phyloP scores from a whole-genome alignment of 2,329 filamentous ascomycete genomes.

The Neophaeococcomyces mojaviensis region DNA sequence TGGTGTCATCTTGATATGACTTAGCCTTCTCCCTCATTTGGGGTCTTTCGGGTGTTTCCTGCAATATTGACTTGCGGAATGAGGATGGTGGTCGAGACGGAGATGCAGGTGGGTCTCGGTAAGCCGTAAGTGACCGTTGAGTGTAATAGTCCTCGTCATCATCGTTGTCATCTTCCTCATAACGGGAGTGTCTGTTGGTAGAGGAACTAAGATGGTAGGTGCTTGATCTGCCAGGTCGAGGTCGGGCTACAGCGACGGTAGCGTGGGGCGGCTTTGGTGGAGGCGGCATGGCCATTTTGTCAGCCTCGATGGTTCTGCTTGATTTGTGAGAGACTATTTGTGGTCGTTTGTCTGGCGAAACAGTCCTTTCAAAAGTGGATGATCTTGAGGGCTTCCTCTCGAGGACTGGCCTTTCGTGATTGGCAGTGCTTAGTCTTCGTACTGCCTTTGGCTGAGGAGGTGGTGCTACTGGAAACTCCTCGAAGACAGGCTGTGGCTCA shows the following conservation, averaged over 20 bases:
- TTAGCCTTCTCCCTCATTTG: constrained; percentile 7
- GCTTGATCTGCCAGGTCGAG: constrained; percentile 15
- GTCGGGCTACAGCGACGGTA: constrained; percentile 11
- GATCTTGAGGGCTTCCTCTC: constrained; percentile 5
- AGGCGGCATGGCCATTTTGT: constrained; percentile 18
- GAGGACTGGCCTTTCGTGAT: constrained; percentile 4
- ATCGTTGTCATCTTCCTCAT: constrained; percentile 11
- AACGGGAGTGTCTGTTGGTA: constrained; percentile 5
- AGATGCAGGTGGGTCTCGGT: constrained; percentile 14
- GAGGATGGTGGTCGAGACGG: constrained; percentile 18
- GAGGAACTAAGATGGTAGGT: constrained; percentile 15
- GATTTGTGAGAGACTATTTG: constrained; percentile 11
- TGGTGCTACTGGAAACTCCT: not conserved
- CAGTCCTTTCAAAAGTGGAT: constrained; percentile 1
- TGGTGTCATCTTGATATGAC: constrained; percentile 5
- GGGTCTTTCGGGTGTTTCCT: constrained; percentile 14
- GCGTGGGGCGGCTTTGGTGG: constrained; percentile 14
- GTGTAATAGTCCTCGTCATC: constrained; percentile 11
- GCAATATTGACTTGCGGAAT: constrained; percentile 8
- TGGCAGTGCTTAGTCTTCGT: constrained; percentile 1
- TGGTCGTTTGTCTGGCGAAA: constrained; percentile 2
- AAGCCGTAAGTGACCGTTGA: constrained; percentile 9
- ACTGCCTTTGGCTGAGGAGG: not conserved
- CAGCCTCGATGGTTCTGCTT: constrained; percentile 13
- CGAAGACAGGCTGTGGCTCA: constrained; percentile 1